Evolutionary conservation across 2,329 filamentous ascomycete species (phyloP), one percentile per base, ranked within the genome.

Genomic region (Camptophora hylomeconis): DNA sequence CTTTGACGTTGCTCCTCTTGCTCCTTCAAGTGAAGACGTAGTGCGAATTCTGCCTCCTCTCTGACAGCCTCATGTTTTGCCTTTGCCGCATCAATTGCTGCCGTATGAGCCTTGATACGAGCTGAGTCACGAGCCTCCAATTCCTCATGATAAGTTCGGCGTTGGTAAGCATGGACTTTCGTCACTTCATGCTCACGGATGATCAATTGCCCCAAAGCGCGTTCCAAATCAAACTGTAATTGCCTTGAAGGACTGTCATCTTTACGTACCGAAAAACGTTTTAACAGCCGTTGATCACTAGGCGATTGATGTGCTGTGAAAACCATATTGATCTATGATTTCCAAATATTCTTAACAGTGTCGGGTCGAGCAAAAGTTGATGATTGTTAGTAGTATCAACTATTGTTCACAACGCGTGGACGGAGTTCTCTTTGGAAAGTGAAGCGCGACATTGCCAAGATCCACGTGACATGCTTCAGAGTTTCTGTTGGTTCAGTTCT

Each of bases 31-130:
- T 33, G 52, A n/a, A 58, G 54, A 21, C 65, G 53, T n/a, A 69
- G 43, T 11, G 61, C 65, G 12, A 62, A 57, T 44, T 70, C 61
- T 3, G 70, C 70, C 27, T 63, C 60, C 29, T 61, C 54, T 24
- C 63, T 64, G 7, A 87, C 67, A 16, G 69, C 64, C 20, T 79
- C 69, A 49, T 84, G 80, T 45, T 77, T 69, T 9, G 63, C 61
- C 26, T 71, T 70, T 3, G 76, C 76, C 25, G 68, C 67, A 24
- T 68, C 69, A 10, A 87, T 65, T 9, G 77, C 76, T 41, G 73
- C 67, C 33, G 67, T 64, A 47, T 82, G 76, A 31, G 61, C 63
- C 27, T 67, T 58, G 46, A 75, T 73, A 18, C 67, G 69, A 38
- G 80, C 73, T 19, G 69, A 65, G 17, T 69, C 63, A 28, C 72